Base-by-base conservation (phyloP, 805 yeast species). In the Dipodascus geniculatus region DNA sequence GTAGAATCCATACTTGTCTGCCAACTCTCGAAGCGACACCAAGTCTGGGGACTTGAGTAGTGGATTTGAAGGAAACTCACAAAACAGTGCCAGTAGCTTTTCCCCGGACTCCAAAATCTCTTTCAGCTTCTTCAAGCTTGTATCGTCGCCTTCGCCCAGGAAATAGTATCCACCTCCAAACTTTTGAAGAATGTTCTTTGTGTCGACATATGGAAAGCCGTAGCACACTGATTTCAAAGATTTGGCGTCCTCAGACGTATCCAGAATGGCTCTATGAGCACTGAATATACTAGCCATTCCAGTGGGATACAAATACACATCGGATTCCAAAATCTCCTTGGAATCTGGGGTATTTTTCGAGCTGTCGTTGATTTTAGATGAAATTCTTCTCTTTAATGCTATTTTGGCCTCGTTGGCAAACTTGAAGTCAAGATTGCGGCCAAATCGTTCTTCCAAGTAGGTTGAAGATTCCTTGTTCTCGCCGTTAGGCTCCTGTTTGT, bases 31-130 rank as follows among this genome's bases (percentile, higher is more conserved):
- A 55, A 89, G 77, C 60, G 81, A 77, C 47, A 66, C 65, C 62
- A 93, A 71, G 65, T 95, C 80, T 1, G 96, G 96, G 48, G 96
- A 85, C 63, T 81, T 85, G 57, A 95, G 72, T 56, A 90, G 71
- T n/a, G 98, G 98, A 67, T 90, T 90, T 0, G 96, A 85, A 1
- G 99, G 99, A 56, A 95, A 84, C 68, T 93, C 99, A 65, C 96
- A 85, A 64, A 87, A 87, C 42, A 93, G 75, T 0, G 87, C 86
- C 59, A 86, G 66, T n/a, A 87, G 80, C 55, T 76, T 78, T 58
- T 79, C 83, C 17, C 89, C 89, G 0, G 77, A 56, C 53, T 76
- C 78, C 55, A 93, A 74, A 50, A 77, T 70, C 3, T 61, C 60
- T 63, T 87, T 93, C 44, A 93, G 68, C 51, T 82, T 82, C 52